Percentiles rank a stretch among this genome's conserved stretches.
Evolutionary conservation across 2,329 filamentous ascomycete genomes (phyloP).

Genomic region (Ilyonectria sp.): DNA sequence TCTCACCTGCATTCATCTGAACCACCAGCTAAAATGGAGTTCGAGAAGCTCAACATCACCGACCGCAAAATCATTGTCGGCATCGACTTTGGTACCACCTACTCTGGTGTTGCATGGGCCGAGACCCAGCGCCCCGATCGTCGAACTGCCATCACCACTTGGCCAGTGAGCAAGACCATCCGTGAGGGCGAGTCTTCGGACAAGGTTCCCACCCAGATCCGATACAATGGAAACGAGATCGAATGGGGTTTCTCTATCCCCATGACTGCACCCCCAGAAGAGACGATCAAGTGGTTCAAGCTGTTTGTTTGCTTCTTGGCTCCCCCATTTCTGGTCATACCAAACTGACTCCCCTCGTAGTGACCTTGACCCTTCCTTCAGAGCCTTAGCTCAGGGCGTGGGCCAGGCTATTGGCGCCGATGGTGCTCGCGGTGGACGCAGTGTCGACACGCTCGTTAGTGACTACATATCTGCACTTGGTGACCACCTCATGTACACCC

Average conservation of each 20-base stretch:
- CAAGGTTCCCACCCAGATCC: conserved; percentile 64
- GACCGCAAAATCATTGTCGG: conserved; percentile 63
- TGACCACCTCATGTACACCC: conserved; percentile 60
- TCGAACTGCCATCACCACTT: conserved; percentile 56
- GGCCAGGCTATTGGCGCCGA: conserved; percentile 48
- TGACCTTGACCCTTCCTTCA: conserved; percentile 56
- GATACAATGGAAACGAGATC: conserved; percentile 54
- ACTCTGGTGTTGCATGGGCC: conserved; percentile 66
- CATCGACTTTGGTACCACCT: conserved; percentile 70
- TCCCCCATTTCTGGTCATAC: background rate
- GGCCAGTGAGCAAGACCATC: conserved; percentile 57
- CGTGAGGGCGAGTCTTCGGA: conserved; percentile 57
- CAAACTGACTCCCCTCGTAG: conserved; percentile 40
- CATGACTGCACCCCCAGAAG: conserved; percentile 53
- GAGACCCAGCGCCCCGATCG: conserved; percentile 57
- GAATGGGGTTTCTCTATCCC: conserved; percentile 65
- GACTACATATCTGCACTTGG: conserved; percentile 64
- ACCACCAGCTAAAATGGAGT: conserved; percentile 51
- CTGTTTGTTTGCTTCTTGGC: conserved; percentile 53
- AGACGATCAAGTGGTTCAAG: conserved; percentile 65
- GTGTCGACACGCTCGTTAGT: conserved; percentile 59
- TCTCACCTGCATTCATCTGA: background rate
- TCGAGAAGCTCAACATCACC: conserved; percentile 52
- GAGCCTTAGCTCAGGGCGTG: conserved; percentile 53
- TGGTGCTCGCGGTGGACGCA: conserved; percentile 48